These are phyloP conservation scores for Phyllachora maydis DNA, from an alignment of 2,329 filamentous ascomycete species.

Conservation along the genomic window DNA sequence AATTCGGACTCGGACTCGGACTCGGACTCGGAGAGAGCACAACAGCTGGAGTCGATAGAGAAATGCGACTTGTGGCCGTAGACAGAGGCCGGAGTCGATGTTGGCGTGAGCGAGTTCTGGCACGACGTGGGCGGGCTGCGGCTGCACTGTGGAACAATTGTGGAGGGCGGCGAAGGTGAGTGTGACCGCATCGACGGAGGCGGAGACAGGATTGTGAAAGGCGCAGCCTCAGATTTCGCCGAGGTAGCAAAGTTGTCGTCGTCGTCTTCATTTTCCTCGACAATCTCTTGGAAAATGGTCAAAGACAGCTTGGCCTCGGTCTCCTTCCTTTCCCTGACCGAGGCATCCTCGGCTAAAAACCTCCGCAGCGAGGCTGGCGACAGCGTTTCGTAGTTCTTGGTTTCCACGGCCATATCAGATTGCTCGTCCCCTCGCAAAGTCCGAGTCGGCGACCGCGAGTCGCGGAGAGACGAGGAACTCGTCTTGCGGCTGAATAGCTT, in stretches of 20 bases:
- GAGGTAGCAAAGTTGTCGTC: conserved; percentile 42
- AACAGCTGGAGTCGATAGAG: conserved; percentile 9
- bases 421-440: no score
- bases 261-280: conserved; percentile 28
- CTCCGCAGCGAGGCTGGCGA: conserved; percentile 32
- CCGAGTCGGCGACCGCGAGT: conserved; percentile 1
- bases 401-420: no score
- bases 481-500: conserved; percentile 26
- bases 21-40: conserved; percentile 14
- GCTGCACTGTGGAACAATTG: conserved; percentile 5
- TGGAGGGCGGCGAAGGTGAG: conserved; percentile 8
- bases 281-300: conserved; percentile 22
- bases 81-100: conserved; percentile 2
- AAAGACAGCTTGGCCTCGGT: conserved; percentile 14
- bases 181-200: conserved; percentile 23
- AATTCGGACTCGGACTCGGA: conserved; percentile 17
- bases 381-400: conserved; percentile 28
- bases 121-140: conserved; percentile 2
- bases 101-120: conserved; percentile 3
- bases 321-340: conserved; percentile 11
- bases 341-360: conserved; percentile 26
- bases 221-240: conserved; percentile 20
- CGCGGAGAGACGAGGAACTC: conserved; percentile 9
- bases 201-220: conserved; percentile 27
- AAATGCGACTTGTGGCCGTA: conserved; percentile 8